Percentiles rank a stretch among this genome's conserved stretches.
phyloP scores from a whole-genome alignment of 371 early-diverging fungal species.

The Smittium mucronatum region DNA sequence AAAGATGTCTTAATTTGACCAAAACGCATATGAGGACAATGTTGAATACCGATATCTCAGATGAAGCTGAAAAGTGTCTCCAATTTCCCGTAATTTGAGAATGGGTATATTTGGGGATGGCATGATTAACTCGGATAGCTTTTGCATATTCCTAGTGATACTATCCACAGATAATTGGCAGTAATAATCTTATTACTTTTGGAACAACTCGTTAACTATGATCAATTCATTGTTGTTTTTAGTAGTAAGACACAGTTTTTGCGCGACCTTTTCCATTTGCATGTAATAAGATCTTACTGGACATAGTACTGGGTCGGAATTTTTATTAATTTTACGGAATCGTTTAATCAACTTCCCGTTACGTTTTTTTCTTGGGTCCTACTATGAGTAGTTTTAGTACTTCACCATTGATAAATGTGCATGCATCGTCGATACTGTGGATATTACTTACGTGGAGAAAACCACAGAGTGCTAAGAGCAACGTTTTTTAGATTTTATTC shows the following conservation, averaged over 20 bases:
- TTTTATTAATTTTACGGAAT: neutral
- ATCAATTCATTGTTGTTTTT: neutral
- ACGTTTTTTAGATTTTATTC: neutral
- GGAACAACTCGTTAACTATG: neutral
- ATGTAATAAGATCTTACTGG: neutral
- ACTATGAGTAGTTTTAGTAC: neutral
- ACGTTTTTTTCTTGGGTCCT: neutral
- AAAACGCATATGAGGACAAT: neutral
- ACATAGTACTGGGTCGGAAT: neutral
- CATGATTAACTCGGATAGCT: neutral
- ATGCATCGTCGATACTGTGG: neutral
- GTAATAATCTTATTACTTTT: neutral
- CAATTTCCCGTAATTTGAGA: neutral
- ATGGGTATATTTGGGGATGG: neutral
- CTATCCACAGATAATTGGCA: neutral
- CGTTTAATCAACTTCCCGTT: neutral
- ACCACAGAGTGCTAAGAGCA: neutral
- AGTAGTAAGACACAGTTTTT: neutral
- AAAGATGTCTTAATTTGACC: neutral
- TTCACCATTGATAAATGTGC: neutral
- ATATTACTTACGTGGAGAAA: neutral
- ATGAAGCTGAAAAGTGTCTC: neutral
- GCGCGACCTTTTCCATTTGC: neutral
- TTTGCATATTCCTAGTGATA: neutral
- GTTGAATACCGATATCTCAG: neutral